Evolutionary conservation across 257 asterid genomes (phyloP), one percentile per base, ranked within the genome.

Genomic region (Capsicum chinense): DNA sequence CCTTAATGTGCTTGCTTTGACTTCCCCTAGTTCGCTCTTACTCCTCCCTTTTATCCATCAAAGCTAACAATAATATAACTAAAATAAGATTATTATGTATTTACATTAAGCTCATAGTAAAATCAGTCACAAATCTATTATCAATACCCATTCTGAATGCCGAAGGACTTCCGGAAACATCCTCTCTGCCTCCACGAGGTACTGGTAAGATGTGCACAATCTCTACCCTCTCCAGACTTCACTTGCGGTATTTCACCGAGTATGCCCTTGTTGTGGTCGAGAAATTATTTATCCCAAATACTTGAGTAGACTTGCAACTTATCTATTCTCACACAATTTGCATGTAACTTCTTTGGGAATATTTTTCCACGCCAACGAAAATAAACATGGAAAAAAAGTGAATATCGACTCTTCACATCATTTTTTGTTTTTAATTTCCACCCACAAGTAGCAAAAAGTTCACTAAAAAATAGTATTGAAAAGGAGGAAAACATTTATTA

Each of bases 401-500:
- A 48, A 19, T 19, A 11, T 73, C 17, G 19, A 50, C 80, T 19
- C 44, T 7, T 50, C 44, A 50, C 60, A 9, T 48, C 10, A 44
- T 7, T 50, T 26, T 19, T 21, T 74, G 5, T 12, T 76, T 54
- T 14, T 26, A 50, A 26, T 52, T 26, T 52, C 62, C 62, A 14
- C 19, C 81, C 12, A 74, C 21, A 50, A 74, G 62, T 54, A 74
- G 21, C 80, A 21, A 74, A 74, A 50, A 50, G 58, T 54, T 47
- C 58, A 52, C 48, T 54, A 21, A 26, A 76, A 52, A 26, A 76
- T 76, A 54, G 26, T 14, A 76, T 26, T 26, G 64, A 76, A 54
- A 54, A 14, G 39, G 7, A 21, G 48, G 54, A 35, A 52, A 50
- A 52, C 80, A 74, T 6, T 52, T 48, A 78, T 14, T 54, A 54